A percentile compares a stretch with the other conserved stretches of the same genome.
Conservation (phyloP, 108 stramenopile species). For the Pseudonitzschia multistriata region DNA sequence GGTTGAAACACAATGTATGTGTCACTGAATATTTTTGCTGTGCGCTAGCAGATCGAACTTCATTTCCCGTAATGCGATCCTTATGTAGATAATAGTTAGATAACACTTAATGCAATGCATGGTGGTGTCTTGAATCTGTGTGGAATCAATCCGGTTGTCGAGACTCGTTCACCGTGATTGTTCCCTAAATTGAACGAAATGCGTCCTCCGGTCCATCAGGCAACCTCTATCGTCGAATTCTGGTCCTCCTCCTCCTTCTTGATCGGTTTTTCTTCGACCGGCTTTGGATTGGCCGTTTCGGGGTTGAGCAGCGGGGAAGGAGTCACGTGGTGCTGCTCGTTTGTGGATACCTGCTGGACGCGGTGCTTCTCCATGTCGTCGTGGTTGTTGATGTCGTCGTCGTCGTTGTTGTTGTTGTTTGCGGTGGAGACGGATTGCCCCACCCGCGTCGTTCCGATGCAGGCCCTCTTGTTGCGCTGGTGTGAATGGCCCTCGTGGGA, state of each 20-base stretch:
- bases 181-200: too few species aligned
- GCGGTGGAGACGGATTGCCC: neutral
- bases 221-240: too few species aligned
- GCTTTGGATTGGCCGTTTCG: neutral
- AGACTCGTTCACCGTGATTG: too few species aligned
- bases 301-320: slow-evolving; percentile 6
- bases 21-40: too few species aligned
- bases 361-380: neutral
- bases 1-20: too few species aligned
- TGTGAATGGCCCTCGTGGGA: neutral
- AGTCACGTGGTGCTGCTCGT: neutral
- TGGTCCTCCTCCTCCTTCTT: too few species aligned
- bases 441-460: slow-evolving; percentile 2
- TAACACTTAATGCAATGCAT: too few species aligned
- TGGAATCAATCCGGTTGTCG: too few species aligned
- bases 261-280: neutral
- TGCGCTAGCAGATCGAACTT: too few species aligned
- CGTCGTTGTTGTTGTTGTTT: neutral
- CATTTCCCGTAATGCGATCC: neutral
- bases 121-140: too few species aligned
- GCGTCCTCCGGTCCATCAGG: too few species aligned
- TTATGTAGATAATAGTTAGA: neutral
- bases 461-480: slow-evolving; percentile 10
- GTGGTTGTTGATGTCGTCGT: too few species aligned
- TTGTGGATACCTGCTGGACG: slow-evolving; percentile 4